Evolutionary conservation across 768 basidiomycete species (phyloP).

Genomic region (Leccinum sublutescens): DNA sequence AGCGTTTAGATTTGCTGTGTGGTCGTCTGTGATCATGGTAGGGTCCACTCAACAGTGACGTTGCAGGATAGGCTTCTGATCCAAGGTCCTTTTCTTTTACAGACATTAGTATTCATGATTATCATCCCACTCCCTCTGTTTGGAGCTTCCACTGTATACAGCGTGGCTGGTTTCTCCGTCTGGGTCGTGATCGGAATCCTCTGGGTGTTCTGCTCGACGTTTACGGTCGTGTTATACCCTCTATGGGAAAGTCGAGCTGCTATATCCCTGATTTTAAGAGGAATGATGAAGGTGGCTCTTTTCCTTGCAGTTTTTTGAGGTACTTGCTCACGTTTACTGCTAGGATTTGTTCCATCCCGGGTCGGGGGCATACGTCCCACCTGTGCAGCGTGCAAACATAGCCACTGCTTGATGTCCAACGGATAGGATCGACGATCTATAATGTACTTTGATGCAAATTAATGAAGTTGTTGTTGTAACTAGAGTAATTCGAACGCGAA

Average conservation of each 20-base stretch:
- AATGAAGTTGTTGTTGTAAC: background rate
- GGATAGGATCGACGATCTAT: background rate
- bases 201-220: conserved; percentile 79
- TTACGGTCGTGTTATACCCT: conserved; percentile 80
- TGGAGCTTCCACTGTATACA: conserved; percentile 73
- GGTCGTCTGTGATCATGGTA: conserved; percentile 68
- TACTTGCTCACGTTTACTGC: background rate
- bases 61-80: background rate
- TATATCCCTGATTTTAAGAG: conserved; percentile 53
- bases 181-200: conserved; percentile 84
- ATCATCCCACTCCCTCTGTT: conserved; percentile 85
- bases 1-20: conserved; percentile 80
- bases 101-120: conserved; percentile 65
- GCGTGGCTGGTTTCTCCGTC: conserved; percentile 59
- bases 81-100: background rate
- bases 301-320: background rate
- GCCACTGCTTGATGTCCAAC: conserved; percentile 1
- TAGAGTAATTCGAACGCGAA: background rate
- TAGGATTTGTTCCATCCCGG: conserved; percentile 44
- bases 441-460: background rate
- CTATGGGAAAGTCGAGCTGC: conserved; percentile 80
- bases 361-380: conserved; percentile 38
- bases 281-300: conserved; percentile 58
- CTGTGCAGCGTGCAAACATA: background rate
- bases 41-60: conserved; percentile 17